Base-by-base conservation (phyloP, 192 early-diverging fungal genomes). In the Coemansia sp. region DNA sequence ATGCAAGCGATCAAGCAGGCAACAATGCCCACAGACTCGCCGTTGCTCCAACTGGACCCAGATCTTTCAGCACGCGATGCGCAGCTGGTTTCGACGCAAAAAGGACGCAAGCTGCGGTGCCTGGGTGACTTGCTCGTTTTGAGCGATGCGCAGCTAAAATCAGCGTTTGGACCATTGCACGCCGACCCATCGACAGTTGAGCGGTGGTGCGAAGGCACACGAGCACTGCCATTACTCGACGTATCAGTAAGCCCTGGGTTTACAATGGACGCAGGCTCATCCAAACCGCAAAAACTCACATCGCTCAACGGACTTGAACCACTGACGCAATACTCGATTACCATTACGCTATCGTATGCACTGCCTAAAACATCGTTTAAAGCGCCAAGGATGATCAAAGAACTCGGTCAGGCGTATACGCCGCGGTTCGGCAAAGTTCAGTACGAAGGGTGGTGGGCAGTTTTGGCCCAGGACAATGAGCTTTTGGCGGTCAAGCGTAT, bases 1-100 rank as follows among this genome's bases (percentile, higher is more conserved):
- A 77, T 95, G 61, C 95, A 99, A 82, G 91, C 90, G 41, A 84
- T 98, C 64, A 98, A 98, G 80, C 95, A 96, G 75, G 95, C 90
- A 1, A 78, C 84, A 1, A 93, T 94, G 92, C 83, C 86, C 2
- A 79, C 87, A 0, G 87, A 92, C 27, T 94, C 93, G 10, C 69
- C 83, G 0, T 67, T 98, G 14, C 59, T 89, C 47, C 90, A 88
- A 38, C 67, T 83, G 6, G 61, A 91, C 17, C 70, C 91, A 23
- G 89, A 85, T 5, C 70, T 72, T 5, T 64, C 71, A 7, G 79
- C 78, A 4, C 56, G 27, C 0, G 35, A 74, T 17, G 64, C 59
- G 9, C 38, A 47, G 17, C 23, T 3, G 8, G 26, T 71, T 4
- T 26, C 65, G 6, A 37, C 58, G 12, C 9, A 35, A 14, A 27